A percentile compares a stretch with the other conserved stretches of the same genome.
These are phyloP conservation scores for Oxyria digyna DNA, from an alignment of 148 eudicot species.

Conservation along the genomic window DNA sequence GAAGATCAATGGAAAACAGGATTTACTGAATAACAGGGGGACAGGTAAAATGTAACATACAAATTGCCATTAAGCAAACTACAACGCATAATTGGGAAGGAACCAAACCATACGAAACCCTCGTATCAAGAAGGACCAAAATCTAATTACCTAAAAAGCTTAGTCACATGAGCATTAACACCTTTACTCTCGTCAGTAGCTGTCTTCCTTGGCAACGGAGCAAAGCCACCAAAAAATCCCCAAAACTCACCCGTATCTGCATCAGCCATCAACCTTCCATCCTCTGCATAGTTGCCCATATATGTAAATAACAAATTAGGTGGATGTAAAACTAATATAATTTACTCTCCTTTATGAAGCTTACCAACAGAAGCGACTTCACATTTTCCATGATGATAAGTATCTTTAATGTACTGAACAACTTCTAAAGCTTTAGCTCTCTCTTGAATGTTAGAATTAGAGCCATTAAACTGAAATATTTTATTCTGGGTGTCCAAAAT, in stretches of 20 bases:
- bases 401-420: conserved; percentile 92
- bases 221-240: conserved; percentile 99
- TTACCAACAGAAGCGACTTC: conserved; percentile 89
- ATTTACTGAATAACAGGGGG: not conserved
- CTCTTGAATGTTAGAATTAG: conserved; percentile 93
- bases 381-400: conserved; percentile 92
- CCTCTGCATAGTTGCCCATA: conserved; percentile 38
- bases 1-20: not conserved
- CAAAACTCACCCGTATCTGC: conserved; percentile 97
- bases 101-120: not conserved
- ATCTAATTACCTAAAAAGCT: conserved; percentile 55
- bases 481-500: conserved; percentile 75
- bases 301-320: not conserved
- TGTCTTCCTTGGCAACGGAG: conserved; percentile 89
- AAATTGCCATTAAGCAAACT: not conserved
- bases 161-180: conserved; percentile 33
- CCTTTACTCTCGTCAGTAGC: conserved; percentile 34
- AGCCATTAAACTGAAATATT: conserved; percentile 91
- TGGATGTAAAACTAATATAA: not conserved
- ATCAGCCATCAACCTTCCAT: conserved; percentile 92
- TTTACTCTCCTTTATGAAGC: conserved; percentile 5
- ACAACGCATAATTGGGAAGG: not conserved
- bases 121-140: not conserved
- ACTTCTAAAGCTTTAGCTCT: conserved; percentile 98
- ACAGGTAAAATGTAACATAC: too few relatives aligned